Percentiles rank a stretch among this genome's conserved stretches.
These are phyloP conservation scores for Caryopteris hybrid DNA, from an alignment of 305 asterid species.

Conservation along the genomic window DNA sequence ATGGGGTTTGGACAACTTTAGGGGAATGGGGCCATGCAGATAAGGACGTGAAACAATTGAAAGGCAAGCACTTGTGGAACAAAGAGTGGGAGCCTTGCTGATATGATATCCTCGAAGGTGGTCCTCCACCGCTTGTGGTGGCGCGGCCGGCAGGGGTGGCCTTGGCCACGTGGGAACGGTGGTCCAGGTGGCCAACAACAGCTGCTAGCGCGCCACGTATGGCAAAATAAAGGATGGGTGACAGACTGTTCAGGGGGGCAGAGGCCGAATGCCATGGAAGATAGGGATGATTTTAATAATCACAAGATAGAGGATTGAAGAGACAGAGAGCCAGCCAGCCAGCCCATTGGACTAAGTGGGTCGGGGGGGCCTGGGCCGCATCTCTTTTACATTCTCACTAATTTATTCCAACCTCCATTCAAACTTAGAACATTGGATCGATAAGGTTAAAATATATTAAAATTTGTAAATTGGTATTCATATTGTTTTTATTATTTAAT, in stretches of 20 bases:
- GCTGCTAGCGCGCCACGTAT: conserved; percentile 24
- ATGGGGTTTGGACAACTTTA: conserved; percentile 39
- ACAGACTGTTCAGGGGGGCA: conserved; percentile 28
- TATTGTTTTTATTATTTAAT: too few relatives aligned
- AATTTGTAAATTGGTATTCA: too few relatives aligned
- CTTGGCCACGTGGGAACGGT: conserved; percentile 66
- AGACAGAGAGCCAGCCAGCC: too few relatives aligned
- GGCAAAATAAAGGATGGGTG: conserved; percentile 11
- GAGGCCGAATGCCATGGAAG: conserved; percentile 12
- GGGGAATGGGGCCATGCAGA: conserved; percentile 39
- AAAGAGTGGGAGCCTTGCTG: conserved; percentile 13
- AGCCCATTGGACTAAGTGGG: too few relatives aligned
- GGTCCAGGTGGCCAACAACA: conserved; percentile 47
- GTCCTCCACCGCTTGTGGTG: conserved; percentile 66
- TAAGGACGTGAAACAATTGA: conserved; percentile 47
- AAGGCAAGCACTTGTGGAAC: conserved; percentile 33
- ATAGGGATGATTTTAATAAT: too few relatives aligned
- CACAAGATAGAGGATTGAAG: too few relatives aligned
- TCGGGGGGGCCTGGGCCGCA: too few relatives aligned
- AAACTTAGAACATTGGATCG: too few relatives aligned
- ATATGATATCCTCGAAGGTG: conserved; percentile 26
- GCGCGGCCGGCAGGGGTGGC: conserved; percentile 60
- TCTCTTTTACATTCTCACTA: too few relatives aligned
- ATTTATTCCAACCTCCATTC: too few relatives aligned
- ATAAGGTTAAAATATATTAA: too few relatives aligned